Evolutionary conservation across 192 early-diverging fungal species (phyloP), one percentile per base, ranked within the genome.

Genomic region (Podila minutissima): DNA sequence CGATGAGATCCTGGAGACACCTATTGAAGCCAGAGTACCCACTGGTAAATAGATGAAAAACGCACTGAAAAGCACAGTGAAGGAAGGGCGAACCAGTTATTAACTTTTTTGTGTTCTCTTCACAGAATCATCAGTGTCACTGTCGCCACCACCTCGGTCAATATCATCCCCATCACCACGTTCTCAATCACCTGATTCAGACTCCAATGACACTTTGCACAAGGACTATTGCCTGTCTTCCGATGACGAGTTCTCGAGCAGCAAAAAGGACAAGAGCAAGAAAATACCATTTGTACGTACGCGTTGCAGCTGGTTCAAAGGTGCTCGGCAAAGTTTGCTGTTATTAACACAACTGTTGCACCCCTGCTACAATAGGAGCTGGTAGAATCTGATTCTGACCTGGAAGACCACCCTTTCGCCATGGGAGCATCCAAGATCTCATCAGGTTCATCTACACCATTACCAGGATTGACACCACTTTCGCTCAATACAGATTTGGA

Each of bases 371-470:
- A 22, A 29, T 66, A 74, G 66, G 32, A 41, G 28, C 19, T 67
- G 13, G 59, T 63, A 2, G 76, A 81, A 4, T 81, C 76, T 9
- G 76, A 72, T 22, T 81, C 76, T 10, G 76, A 81, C 12, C 35
- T 81, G 11, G 76, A 68, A 20, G 76, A 81, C 17, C 60, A 72
- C 32, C 71, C 64, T 2, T 72, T 81, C 8, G 59, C 8, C 20
- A 26, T 26, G 20, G 24, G 20, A 24, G 53, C 9, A 22, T 63
- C 69, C 3, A 32, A 46, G 3, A 64, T 15, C 0, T 31, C n/a
- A 17, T n/a, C 53, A 12, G 35, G 22, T 13, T 19, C 55, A 2
- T 53, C 74, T 5, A 50, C 62, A 60, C 50, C 61, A 22, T 20
- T 41, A 24, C 31, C 53, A 26, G 33, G 22, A 60, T 10, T 63